Evolutionary conservation across 106 monocot genomes (phyloP), one percentile per base, ranked within the genome.

Genomic region (Phalaenopsis equestris): DNA sequence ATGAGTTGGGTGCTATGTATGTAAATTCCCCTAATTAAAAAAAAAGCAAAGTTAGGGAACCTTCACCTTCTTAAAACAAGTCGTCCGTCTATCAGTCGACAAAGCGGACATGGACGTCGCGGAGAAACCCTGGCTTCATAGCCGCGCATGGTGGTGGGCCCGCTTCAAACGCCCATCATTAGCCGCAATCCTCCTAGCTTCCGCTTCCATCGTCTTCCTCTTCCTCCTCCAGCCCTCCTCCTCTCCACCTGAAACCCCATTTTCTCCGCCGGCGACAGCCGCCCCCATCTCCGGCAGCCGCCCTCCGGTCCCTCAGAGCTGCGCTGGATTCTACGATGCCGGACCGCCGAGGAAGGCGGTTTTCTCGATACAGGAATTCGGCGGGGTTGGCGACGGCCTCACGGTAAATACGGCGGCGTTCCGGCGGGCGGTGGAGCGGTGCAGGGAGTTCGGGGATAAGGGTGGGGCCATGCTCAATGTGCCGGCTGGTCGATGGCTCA

Each of bases 351-450:
- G 83, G 78, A 79, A 18, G 83, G 42, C 14, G 24, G 81, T 79
- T 8, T 41, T 78, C 10, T 89, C 89, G 12, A 85, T 94, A 18
- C 37, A 64, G 23, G 91, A 94, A 4, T 98, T 92, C 61, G 94
- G 92, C 0, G 97, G 86, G 14, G 85, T 98, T 9, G 94, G 97
- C 0, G 97, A 98, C 80, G 97, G 94, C 15, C 48, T 12, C 58
- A 94, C 89, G 73, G 86, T 80, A 24, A 98, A 98, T 80, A 92
- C 94, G 56, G 81, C 24, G 52, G 90, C 90, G 23, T 98, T 94
- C 57, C 83, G 86, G 55, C 77, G 56, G 73, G 90, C 94, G 11
- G 83, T 91, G 75, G 85, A 79, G 38, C 47, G 73, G 45, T 76
- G 89, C 23, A 76, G 81, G 79, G 72, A 68, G 70, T 41, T 82